These are phyloP conservation scores for Penicillium canariense DNA, from an alignment of 495 filamentous ascomycete genomes.

Conservation along the genomic window DNA sequence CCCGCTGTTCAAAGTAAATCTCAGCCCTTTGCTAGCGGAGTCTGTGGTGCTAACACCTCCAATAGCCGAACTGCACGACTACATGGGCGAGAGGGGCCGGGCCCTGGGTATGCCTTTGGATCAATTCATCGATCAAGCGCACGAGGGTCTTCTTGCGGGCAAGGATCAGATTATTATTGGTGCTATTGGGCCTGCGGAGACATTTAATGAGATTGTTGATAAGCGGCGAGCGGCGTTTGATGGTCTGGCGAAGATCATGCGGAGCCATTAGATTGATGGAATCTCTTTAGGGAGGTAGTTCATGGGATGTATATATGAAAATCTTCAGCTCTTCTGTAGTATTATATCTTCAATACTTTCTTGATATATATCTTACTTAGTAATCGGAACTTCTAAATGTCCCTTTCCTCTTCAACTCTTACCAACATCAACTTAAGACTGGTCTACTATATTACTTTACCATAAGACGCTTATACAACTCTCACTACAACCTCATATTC, in stretches of 20 bases:
- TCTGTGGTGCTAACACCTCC: background rate
- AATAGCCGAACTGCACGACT: constrained; percentile 45
- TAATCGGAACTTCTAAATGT: no score
- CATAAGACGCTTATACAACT: no score
- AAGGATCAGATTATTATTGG: constrained; percentile 46
- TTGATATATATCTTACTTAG: no score
- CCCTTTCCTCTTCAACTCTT: no score
- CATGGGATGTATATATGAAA: no score
- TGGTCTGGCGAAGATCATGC: constrained; percentile 18
- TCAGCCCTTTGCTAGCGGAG: background rate
- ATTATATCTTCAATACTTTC: no score
- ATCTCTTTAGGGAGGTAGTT: no score
- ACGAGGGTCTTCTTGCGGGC: constrained; percentile 46
- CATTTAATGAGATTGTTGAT: constrained; percentile 32
- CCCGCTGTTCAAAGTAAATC: constrained; percentile 61
- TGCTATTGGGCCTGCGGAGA: constrained; percentile 25
- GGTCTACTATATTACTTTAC: no score
- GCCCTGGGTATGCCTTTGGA: constrained; percentile 59
- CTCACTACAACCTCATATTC: no score
- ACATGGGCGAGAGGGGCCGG: constrained; percentile 36
- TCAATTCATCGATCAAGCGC: constrained; percentile 57
- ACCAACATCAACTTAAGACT: no score
- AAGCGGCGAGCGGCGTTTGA: constrained; percentile 35
- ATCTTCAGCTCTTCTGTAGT: no score
- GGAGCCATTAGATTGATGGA: no score